Percentiles rank a stretch among this genome's conserved stretches.
phyloP scores from a whole-genome alignment of 768 basidiomycete species.

The Austroboletus eburneus region DNA sequence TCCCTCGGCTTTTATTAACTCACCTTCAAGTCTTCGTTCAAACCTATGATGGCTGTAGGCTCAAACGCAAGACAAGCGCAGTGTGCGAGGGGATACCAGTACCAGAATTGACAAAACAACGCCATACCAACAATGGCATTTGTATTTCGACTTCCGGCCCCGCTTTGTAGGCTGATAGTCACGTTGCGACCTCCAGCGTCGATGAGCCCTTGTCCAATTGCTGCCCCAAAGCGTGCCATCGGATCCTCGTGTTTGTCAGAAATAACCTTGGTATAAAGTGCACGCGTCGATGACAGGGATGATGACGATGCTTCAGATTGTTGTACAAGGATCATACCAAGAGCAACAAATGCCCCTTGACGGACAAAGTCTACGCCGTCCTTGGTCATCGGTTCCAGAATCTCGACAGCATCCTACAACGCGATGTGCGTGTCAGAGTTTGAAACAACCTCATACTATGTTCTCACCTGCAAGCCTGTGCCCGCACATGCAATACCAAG shows the following conservation, averaged over 20 bases:
- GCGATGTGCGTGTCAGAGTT: background rate
- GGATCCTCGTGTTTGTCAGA: constrained; percentile 98
- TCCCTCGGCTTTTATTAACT: constrained; percentile 10
- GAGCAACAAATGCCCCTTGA: constrained; percentile 92
- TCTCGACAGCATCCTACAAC: constrained; percentile 85
- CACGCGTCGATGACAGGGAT: constrained; percentile 72
- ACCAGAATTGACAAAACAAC: constrained; percentile 99
- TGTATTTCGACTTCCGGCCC: constrained; percentile 90
- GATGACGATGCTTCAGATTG: constrained; percentile 90
- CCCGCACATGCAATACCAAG: constrained; percentile 97
- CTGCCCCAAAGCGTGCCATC: constrained; percentile 97
- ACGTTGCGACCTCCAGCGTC: constrained; percentile 97
- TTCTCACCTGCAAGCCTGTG: constrained; percentile 81
- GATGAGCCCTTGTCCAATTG: constrained; percentile 93
- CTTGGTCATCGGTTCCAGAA: constrained; percentile 97
- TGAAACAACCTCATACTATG: background rate
- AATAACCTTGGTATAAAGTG: constrained; percentile 86
- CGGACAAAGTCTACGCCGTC: constrained; percentile 98
- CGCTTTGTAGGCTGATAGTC: constrained; percentile 89
- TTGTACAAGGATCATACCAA: constrained; percentile 96
- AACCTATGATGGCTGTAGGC: constrained; percentile 91
- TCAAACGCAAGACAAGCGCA: constrained; percentile 90
- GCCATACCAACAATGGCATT: constrained; percentile 97
- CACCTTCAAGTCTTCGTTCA: constrained; percentile 84
- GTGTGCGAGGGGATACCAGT: constrained; percentile 98